phyloP scores from a whole-genome alignment of 2,329 filamentous ascomycete genomes.

The Ophiostoma sp. region DNA sequence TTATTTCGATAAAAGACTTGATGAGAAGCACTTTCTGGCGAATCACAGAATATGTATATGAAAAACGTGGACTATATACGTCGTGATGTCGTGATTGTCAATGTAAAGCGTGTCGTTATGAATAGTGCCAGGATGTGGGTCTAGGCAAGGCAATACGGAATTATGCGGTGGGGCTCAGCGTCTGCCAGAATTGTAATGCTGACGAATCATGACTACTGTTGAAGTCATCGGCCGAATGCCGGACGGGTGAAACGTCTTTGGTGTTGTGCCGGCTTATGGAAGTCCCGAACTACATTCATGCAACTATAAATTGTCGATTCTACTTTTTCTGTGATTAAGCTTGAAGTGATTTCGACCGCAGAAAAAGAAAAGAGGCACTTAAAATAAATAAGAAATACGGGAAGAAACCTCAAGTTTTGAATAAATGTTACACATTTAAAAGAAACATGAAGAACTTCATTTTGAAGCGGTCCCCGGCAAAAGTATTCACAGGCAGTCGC shows the following conservation, averaged over 20 bases:
- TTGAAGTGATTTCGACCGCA: background rate
- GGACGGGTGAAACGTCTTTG: background rate
- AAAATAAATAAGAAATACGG: background rate
- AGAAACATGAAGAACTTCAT: too few species aligned
- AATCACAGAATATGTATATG: background rate
- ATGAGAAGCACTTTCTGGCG: too few species aligned
- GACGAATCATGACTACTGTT: background rate
- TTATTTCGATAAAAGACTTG: too few species aligned
- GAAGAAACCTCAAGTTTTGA: too few species aligned
- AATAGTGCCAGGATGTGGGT: background rate
- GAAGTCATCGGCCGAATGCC: conserved; percentile 1
- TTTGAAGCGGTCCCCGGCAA: too few species aligned
- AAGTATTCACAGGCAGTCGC: too few species aligned
- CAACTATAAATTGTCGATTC: background rate
- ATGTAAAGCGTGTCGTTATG: background rate
- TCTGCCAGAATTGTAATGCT: background rate
- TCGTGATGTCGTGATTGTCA: background rate
- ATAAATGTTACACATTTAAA: too few species aligned
- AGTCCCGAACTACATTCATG: background rate
- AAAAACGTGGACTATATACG: background rate
- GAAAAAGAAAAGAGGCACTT: background rate
- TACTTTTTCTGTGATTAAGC: background rate
- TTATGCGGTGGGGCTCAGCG: background rate
- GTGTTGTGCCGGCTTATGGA: background rate
- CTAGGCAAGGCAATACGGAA: background rate